Base-by-base conservation (phyloP, 2,329 filamentous ascomycete genomes). In the Cladosporium austrohemisphaericum region DNA sequence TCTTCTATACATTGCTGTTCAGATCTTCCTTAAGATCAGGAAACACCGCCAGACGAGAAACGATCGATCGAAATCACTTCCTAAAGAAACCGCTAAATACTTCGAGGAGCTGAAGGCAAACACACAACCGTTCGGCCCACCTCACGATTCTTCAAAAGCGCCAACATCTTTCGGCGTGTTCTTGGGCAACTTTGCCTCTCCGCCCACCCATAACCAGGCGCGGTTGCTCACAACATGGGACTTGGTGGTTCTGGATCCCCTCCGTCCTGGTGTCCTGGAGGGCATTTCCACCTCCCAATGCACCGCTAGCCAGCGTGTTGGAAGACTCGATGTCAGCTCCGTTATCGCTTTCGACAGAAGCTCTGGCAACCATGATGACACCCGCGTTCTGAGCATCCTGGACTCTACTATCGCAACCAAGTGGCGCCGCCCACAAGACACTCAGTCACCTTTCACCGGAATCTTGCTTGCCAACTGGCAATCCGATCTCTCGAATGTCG, bases 381-480 rank as follows among this genome's bases (percentile, higher is more conserved):
- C 38, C 7, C 20, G 43, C 23, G 43, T 48, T 7, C 41, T 59
- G 5, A 47, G 33, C 14, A 51, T 40, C 10, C 22, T 60, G 6
- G 41, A 48, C 14, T 38, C 51, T 4, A 46, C 49, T 18, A 40
- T 59, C 16, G 49, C 40, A 13, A 51, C 50, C 14, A 47, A 49
- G 3, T 53, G 66, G 40, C 51, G 54, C 11, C 58, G 55, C 3
- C 53, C 65, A 7, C 60, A 66, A 37, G 63, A 59, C 26, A 50
- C 68, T 13, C 63, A 65, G 18, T 61, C 60, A 13, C 54, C 60
- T 0, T 71, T 74, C 35, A 68, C 59, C 7, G 73, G 70, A 4
- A 56, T 74, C 19, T 52, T 76, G 11, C 58, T 76, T 14, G 69
- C 70, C 9, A 68, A 70, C 41, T 74, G 68, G 68, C 65, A 72